Base-by-base conservation (phyloP, 805 yeast species). In the Yarrowia sp. region DNA sequence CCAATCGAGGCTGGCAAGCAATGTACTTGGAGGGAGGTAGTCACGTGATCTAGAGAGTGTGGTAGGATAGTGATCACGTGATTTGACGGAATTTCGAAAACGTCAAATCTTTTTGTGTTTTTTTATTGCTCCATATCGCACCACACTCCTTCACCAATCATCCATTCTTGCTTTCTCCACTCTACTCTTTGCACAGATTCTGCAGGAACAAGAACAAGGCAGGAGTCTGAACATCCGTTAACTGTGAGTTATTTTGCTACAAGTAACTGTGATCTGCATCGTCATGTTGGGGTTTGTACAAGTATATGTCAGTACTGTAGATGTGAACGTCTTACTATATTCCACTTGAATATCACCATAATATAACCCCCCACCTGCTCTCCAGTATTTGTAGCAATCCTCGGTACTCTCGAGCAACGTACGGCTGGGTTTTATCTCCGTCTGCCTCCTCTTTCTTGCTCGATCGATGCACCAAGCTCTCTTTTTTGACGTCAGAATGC, bases 381-480 rank as follows among this genome's bases (percentile, higher is more conserved):
- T 26, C 32, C 32, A 26, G 32, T 5, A 26, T 1, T 5, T 26
- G 32, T 26, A 26, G 32, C 32, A 26, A 26, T 3, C 32, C 32
- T 26, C 32, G 7, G 32, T 26, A 26, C 32, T 26, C 7, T 3
- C 4, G 32, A 26, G 32, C 32, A 26, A 26, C 32, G 32, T 26
- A 26, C 32, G 32, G 32, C 32, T 26, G 32, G 5, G 22, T 7
- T 9, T 19, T 9, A 43, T 43, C 26, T 43, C 19, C 19, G 22
- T 7, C 26, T 12, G 8, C 46, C 14, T 26, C 56, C 41, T 0
- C 41, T 35, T 50, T 16, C 4, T 52, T 52, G 58, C 58, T 52
- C 58, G 58, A 52, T 52, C 58, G 58, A 52, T 36, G 43, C 42
- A 52, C 32, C 58, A 10, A 12, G 40, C 26, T 8, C 19, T n/a